Percentiles rank a stretch among this genome's conserved stretches.
Evolutionary conservation across 2,329 filamentous ascomycete genomes (phyloP).

Genomic region (Penicillium oxalicum): DNA sequence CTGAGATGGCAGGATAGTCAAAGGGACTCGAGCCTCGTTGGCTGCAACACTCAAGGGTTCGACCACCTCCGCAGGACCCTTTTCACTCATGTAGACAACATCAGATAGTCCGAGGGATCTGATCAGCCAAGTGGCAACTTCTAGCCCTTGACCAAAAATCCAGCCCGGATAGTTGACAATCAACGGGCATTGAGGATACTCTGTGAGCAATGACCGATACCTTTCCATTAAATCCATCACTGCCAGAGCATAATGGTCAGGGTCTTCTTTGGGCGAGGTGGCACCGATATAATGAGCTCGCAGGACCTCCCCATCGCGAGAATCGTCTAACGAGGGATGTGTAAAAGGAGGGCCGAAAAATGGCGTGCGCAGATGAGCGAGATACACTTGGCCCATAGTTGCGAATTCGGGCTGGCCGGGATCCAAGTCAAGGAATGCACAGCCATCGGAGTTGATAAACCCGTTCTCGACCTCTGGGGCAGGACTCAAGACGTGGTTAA

Average conservation of each 20-base stretch:
- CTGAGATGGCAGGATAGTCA: constrained; percentile 45
- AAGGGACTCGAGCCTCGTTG: constrained; percentile 27
- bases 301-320: constrained; percentile 36
- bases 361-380: constrained; percentile 47
- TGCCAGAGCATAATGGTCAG: constrained; percentile 51
- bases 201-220: constrained; percentile 40
- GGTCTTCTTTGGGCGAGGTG: constrained; percentile 50
- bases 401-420: constrained; percentile 55
- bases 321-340: constrained; percentile 40
- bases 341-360: constrained; percentile 54
- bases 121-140: constrained; percentile 45
- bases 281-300: constrained; percentile 51
- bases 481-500: constrained; percentile 49
- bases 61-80: constrained; percentile 41
- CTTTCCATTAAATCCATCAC: constrained; percentile 48
- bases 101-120: constrained; percentile 44
- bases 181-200: constrained; percentile 43
- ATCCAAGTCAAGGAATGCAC: constrained; percentile 55
- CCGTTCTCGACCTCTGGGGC: constrained; percentile 28
- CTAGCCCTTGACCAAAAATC: constrained; percentile 49
- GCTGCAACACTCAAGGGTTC: constrained; percentile 39
- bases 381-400: constrained; percentile 53
- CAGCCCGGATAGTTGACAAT: constrained; percentile 55
- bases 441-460: constrained; percentile 33
- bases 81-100: constrained; percentile 49